These are phyloP conservation scores for Penicillium sp. DNA, from an alignment of 2,329 filamentous ascomycete genomes.

Conservation along the genomic window DNA sequence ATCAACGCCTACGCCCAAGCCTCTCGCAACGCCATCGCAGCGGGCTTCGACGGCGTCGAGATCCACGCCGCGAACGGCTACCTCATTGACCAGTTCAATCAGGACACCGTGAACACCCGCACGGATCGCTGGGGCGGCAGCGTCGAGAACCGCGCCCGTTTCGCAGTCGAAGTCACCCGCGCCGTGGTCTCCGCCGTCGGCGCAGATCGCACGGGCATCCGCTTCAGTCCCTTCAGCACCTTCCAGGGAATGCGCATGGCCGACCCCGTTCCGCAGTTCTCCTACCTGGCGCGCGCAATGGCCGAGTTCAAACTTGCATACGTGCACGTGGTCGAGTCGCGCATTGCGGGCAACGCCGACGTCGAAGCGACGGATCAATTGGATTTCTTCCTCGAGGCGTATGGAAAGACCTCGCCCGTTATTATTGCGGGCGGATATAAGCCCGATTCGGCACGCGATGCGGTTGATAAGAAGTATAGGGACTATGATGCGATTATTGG, in stretches of 20 bases:
- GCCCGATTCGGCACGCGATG: constrained; percentile 39
- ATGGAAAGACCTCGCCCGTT: constrained; percentile 43
- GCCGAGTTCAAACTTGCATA: constrained; percentile 58
- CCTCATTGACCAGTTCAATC: constrained; percentile 52
- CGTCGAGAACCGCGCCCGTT: constrained; percentile 52
- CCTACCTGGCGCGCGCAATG: constrained; percentile 54
- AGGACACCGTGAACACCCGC: constrained; percentile 48
- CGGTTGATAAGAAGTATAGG: constrained; percentile 33
- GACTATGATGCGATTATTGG: constrained; percentile 34
- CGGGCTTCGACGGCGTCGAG: constrained; percentile 55
- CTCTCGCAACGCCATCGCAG: constrained; percentile 53
- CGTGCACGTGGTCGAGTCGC: constrained; percentile 61
- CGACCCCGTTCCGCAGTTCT: constrained; percentile 63
- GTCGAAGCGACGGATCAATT: constrained; percentile 39
- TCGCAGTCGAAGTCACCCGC: constrained; percentile 53
- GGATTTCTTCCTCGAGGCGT: constrained; percentile 48
- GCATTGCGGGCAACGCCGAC: constrained; percentile 38
- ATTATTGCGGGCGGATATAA: constrained; percentile 53
- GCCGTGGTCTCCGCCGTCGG: constrained; percentile 47
- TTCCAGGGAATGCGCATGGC: constrained; percentile 56
- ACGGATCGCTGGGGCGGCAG: constrained; percentile 53
- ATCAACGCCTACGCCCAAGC: constrained; percentile 46
- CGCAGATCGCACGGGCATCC: constrained; percentile 44
- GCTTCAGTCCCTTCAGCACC: constrained; percentile 46
- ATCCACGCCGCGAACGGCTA: constrained; percentile 53